These are phyloP conservation scores for Papiliotrema nemorosa DNA, from an alignment of 1,284 basidiomycete species.

Conservation along the genomic window DNA sequence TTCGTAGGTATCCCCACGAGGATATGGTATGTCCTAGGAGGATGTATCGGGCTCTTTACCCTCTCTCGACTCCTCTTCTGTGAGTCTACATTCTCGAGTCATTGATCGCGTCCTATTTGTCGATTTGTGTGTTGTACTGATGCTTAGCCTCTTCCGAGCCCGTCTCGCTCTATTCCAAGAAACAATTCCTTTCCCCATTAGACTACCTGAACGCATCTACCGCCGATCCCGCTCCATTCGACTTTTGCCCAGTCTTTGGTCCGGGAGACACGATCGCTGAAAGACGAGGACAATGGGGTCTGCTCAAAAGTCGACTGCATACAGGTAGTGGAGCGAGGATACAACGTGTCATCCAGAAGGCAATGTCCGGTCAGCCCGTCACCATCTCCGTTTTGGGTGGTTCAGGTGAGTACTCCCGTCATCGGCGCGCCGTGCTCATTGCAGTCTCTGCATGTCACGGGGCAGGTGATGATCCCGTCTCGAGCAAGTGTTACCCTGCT, in stretches of 20 bases:
- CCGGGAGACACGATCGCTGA: conserved; percentile 71
- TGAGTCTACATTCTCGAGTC: conserved; percentile 12
- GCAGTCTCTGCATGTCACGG: conserved; percentile 88
- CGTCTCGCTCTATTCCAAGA: conserved; percentile 1
- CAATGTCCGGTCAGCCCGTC: conserved; percentile 76
- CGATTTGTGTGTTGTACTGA: not conserved
- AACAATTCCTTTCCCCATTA: conserved; percentile 46
- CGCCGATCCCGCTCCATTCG: conserved; percentile 69
- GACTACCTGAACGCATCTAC: conserved; percentile 52
- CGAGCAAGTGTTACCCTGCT: conserved; percentile 80
- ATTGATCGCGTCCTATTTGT: not conserved
- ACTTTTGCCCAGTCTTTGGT: conserved; percentile 83
- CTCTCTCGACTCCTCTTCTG: conserved; percentile 62
- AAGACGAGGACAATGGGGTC: conserved; percentile 71
- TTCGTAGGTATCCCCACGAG: conserved; percentile 48
- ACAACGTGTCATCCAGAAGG: conserved; percentile 77
- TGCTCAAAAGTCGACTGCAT: conserved; percentile 74
- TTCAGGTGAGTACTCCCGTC: conserved; percentile 60
- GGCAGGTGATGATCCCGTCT: conserved; percentile 83
- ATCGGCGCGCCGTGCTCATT: not conserved
- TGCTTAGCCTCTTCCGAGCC: not conserved
- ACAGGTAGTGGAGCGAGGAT: conserved; percentile 77
- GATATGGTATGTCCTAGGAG: conserved; percentile 64
- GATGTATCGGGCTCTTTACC: conserved; percentile 59
- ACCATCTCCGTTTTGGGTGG: conserved; percentile 89